A percentile compares a stretch with the other conserved stretches of the same genome.
phyloP scores from a whole-genome alignment of 2,329 filamentous ascomycete species.

The Bipolaris cookei region DNA sequence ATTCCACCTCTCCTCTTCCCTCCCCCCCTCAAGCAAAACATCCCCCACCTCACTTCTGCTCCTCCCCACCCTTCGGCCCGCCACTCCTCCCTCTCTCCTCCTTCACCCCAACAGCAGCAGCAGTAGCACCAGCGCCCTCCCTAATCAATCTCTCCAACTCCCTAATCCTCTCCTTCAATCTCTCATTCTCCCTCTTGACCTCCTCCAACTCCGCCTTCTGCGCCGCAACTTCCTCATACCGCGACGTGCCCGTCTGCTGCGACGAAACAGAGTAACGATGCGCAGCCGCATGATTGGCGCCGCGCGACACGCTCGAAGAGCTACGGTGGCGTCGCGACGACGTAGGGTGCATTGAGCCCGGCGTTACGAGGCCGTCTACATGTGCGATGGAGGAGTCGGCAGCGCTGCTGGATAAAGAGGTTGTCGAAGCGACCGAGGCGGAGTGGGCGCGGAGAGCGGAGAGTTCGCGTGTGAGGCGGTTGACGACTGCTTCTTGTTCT shows the following conservation, averaged over 20 bases:
- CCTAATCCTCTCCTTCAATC: conserved; percentile 55
- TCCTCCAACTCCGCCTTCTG: conserved; percentile 56
- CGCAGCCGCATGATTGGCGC: conserved; percentile 29
- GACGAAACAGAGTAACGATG: conserved; percentile 45
- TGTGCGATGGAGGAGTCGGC: conserved; percentile 56
- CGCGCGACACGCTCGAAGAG: conserved; percentile 59
- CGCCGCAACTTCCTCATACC: conserved; percentile 53
- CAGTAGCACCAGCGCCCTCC: conserved; percentile 25
- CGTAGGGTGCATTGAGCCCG: conserved; percentile 59
- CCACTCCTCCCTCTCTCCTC: conserved; percentile 43
- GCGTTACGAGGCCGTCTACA: conserved; percentile 46
- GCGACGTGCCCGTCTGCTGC: conserved; percentile 40
- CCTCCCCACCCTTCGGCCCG: conserved; percentile 21
- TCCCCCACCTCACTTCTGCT: conserved; percentile 11
- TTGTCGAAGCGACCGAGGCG: conserved; percentile 66
- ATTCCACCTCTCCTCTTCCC: no score
- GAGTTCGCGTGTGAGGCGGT: conserved; percentile 89
- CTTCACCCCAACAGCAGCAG: conserved; percentile 25
- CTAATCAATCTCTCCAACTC: conserved; percentile 54
- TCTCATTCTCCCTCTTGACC: conserved; percentile 58
- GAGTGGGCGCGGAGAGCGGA: conserved; percentile 77
- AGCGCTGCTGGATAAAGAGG: conserved; percentile 44
- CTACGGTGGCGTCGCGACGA: conserved; percentile 63
- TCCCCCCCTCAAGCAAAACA: neutral
- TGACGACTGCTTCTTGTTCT: conserved; percentile 94